phyloP scores from a whole-genome alignment of 192 early-diverging fungal species.

The Backusella westeae region DNA sequence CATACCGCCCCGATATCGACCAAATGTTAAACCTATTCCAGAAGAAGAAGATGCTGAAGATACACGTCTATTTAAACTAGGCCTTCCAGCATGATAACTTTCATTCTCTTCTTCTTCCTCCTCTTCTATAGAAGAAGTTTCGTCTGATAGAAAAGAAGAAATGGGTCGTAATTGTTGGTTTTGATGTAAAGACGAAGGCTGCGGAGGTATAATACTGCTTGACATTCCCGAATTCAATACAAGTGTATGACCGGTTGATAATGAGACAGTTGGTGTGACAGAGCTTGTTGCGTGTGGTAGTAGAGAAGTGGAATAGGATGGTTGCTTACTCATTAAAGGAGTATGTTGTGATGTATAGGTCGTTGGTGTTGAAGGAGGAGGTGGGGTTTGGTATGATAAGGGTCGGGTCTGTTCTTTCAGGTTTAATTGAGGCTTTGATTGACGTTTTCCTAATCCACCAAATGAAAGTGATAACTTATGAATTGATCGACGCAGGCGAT shows the following conservation, averaged over 20 bases:
- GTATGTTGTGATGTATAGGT: neutral
- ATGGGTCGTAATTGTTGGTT: slow-evolving; percentile 2
- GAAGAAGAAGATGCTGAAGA: slow-evolving; percentile 20
- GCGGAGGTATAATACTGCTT: slow-evolving; percentile 10
- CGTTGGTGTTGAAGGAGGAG: neutral
- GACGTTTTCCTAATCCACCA: slow-evolving; percentile 5
- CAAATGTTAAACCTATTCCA: slow-evolving; percentile 12
- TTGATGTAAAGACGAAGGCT: neutral
- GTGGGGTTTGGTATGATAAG: neutral
- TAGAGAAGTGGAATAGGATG: slow-evolving; percentile 3
- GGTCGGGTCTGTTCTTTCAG: neutral
- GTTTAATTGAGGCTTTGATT: neutral
- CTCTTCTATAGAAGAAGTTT: neutral
- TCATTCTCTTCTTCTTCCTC: neutral
- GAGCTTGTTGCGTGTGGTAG: slow-evolving; percentile 11
- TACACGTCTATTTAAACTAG: neutral
- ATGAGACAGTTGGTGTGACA: slow-evolving; percentile 7
- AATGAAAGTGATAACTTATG: slow-evolving; percentile 24
- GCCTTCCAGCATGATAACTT: neutral
- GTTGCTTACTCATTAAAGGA: slow-evolving; percentile 2
- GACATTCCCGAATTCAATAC: slow-evolving; percentile 7
- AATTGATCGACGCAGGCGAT: slow-evolving; percentile 22
- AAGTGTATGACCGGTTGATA: slow-evolving; percentile 6
- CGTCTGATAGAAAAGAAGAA: slow-evolving; percentile 14
- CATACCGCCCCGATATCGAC: slow-evolving; percentile 7